Base-by-base conservation (phyloP, 768 basidiomycete species). In the Piloderma croceum region DNA sequence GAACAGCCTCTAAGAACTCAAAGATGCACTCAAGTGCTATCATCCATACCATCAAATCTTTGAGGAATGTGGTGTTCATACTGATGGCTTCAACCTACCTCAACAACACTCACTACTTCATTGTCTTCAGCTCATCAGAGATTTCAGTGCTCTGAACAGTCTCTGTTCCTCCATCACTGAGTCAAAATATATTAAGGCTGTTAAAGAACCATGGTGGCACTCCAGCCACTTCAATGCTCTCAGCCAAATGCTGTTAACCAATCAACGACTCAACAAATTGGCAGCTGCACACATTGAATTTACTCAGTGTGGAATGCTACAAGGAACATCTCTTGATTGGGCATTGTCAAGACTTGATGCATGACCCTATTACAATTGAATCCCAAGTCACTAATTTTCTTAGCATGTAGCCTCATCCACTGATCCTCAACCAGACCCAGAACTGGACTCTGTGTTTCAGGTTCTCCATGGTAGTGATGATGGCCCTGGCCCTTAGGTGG, bases 131-230 rank as follows among this genome's bases (percentile, higher is more conserved):
- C 20, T 52, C 1, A 62, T 65, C 21, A 13, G 7, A 2, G 31
- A 51, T 2, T 67, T 62, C 43, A 58, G 59, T 2, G 47, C 57
- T 3, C 64, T 59, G 1, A 63, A 65, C 33, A 59, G 66, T 0
- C 53, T 67, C 2, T 65, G 64, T 33, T 61, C 56, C 0, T 67
- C 58, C 0, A 67, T 65, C 9, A 67, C 57, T 0, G 63, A 68
- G 18, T 53, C 51, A 0, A 61, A 59, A 18, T 64, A 64, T 24
- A 62, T 65, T 34, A 59, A 52, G 7, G 61, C 59, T 5, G 60
- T 68, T 3, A 67, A 67, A 36, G 32, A 62, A 24, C 65, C 61
- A 1, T 68, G 56, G 36, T 38, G 48, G 1, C 41, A 43, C 1
- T 64, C 62, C 0, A 67, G 50, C 38, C n/a, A 38, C 3, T 48